phyloP scores from a whole-genome alignment of 352 stramenopile species.

The Phytophthora sansomeana region DNA sequence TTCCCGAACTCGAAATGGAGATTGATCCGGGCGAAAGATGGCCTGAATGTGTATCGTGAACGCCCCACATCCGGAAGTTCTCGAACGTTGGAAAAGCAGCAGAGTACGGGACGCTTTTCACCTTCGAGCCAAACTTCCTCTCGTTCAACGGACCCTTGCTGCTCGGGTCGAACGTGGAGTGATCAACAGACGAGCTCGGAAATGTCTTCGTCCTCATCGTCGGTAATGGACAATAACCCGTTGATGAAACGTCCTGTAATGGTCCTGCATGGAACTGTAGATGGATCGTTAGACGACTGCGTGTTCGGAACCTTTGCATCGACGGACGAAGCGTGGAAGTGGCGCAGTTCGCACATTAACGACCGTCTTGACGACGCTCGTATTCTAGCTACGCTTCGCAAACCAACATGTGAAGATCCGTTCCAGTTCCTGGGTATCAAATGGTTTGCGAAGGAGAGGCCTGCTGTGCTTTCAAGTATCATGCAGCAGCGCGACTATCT shows the following conservation, averaged over 20 bases:
- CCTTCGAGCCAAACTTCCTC: slow-evolving; percentile 6
- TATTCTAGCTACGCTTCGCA: slow-evolving; percentile 48
- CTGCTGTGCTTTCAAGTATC: slow-evolving; percentile 29
- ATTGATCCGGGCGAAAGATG: slow-evolving; percentile 46
- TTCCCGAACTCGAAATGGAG: slow-evolving; percentile 50
- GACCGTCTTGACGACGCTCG: slow-evolving; percentile 49
- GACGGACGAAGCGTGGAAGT: slow-evolving; percentile 47
- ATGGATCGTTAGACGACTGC: slow-evolving; percentile 57
- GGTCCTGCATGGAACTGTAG: slow-evolving; percentile 47
- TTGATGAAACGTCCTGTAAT: slow-evolving; percentile 41
- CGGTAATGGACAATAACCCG: slow-evolving; percentile 19
- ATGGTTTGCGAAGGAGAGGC: slow-evolving; percentile 49
- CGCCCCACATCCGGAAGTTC: slow-evolving; percentile 3
- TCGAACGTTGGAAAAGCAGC: neutral
- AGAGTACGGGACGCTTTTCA: neutral
- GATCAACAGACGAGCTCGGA: slow-evolving; percentile 3
- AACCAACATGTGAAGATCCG: slow-evolving; percentile 44
- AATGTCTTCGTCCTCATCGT: slow-evolving; percentile 4
- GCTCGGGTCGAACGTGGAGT: slow-evolving; percentile 6
- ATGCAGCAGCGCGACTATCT: slow-evolving; percentile 53
- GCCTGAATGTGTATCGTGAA: slow-evolving; percentile 41
- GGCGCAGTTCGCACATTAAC: slow-evolving; percentile 54
- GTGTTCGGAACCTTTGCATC: slow-evolving; percentile 53
- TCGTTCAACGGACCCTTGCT: slow-evolving; percentile 12
- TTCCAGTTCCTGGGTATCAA: slow-evolving; percentile 61